These are phyloP conservation scores for Rostrohypoxylon terebratum DNA, from an alignment of 495 filamentous ascomycete species.

Conservation along the genomic window DNA sequence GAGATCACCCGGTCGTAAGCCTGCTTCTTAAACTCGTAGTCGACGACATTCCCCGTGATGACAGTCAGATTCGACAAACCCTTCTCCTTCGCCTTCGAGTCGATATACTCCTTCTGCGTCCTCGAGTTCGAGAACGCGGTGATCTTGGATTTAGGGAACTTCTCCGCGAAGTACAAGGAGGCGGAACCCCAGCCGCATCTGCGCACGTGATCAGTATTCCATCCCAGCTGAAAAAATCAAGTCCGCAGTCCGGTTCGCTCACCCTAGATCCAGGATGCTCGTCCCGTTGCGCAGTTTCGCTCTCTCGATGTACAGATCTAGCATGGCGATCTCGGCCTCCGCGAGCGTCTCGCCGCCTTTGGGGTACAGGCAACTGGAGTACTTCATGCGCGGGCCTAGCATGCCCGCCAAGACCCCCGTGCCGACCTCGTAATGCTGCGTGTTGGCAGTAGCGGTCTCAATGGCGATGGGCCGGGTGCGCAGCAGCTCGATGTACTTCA, in stretches of 20 bases:
- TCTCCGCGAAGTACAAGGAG: conserved; percentile 69
- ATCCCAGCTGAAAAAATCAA: not conserved
- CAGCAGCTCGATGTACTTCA: conserved; percentile 64
- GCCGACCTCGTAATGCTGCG: conserved; percentile 76
- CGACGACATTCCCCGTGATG: conserved; percentile 70
- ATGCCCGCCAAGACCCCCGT: conserved; percentile 66
- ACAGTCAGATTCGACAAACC: conserved; percentile 67
- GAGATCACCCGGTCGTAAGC: conserved; percentile 70
- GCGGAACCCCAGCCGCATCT: conserved; percentile 76
- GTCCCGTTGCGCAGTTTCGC: conserved; percentile 67
- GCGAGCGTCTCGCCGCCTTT: conserved; percentile 66
- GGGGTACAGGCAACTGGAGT: conserved; percentile 69
- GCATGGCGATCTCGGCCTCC: conserved; percentile 74
- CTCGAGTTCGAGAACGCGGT: conserved; percentile 73
- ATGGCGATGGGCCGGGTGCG: conserved; percentile 70
- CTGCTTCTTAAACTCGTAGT: conserved; percentile 67
- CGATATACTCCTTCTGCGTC: conserved; percentile 73
- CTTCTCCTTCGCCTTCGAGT: conserved; percentile 63
- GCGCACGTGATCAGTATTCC: conserved; percentile 20
- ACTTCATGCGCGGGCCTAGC: conserved; percentile 75
- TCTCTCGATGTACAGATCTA: conserved; percentile 67
- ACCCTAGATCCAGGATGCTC: conserved; percentile 73
- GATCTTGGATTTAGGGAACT: conserved; percentile 67
- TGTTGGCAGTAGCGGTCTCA: conserved; percentile 69
- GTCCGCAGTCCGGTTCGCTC: conserved; percentile 33